Conservation (phyloP, 176 grass and related monocot genomes). For the Hordeum marinum region DNA sequence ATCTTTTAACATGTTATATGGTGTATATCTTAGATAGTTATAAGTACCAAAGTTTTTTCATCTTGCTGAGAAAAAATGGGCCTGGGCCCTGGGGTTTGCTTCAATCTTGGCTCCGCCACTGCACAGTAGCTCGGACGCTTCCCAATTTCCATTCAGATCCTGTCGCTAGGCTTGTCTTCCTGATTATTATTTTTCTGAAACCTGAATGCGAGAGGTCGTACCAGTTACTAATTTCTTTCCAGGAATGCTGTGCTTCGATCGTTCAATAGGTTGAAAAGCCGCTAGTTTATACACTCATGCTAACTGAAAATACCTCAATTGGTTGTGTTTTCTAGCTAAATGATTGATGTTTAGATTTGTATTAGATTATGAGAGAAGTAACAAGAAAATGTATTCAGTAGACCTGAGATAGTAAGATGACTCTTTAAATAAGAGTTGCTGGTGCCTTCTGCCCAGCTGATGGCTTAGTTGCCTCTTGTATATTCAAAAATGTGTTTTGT, state of each 20-base stretch:
- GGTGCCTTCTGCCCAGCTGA: not conserved
- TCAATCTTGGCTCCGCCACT: no score
- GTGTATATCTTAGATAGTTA: no score
- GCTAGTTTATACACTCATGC: not conserved
- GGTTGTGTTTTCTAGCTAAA: not conserved
- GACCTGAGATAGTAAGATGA: not conserved
- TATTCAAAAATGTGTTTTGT: not conserved
- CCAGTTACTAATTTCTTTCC: not conserved
- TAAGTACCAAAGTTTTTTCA: no score
- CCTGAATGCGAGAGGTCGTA: not conserved
- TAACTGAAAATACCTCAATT: not conserved
- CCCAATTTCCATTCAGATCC: not conserved
- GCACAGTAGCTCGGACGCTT: not conserved
- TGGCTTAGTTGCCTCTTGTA: not conserved
- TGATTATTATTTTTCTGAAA: not conserved
- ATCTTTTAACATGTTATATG: no score
- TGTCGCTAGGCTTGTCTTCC: not conserved
- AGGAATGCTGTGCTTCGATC: not conserved
- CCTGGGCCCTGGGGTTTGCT: no score
- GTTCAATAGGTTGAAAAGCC: not conserved
- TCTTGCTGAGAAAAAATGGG: no score
- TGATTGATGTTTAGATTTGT: not conserved
- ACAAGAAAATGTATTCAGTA: not conserved
- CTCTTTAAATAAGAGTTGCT: not conserved
- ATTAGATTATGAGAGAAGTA: not conserved